A percentile compares a stretch with the other conserved stretches of the same genome.
Conservation (phyloP, 1,139 yeast species). For the Sugiyamaella xylanicola region DNA sequence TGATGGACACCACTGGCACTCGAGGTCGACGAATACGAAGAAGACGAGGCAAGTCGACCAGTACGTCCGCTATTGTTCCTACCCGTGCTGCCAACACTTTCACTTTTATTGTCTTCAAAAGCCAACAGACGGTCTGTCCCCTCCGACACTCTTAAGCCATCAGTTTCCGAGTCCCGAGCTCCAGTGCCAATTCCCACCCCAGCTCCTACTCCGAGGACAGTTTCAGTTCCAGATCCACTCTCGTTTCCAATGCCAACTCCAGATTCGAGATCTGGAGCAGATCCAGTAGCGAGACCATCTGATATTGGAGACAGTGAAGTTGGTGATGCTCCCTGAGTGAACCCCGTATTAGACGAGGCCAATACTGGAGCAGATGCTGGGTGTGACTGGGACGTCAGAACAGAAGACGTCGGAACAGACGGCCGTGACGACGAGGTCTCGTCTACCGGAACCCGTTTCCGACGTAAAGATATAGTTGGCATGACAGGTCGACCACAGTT, state of each 20-base stretch:
- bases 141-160: neutral
- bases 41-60: neutral
- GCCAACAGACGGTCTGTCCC: neutral
- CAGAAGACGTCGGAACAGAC: too few relatives aligned
- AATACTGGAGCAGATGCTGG: too few relatives aligned
- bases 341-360: too few relatives aligned
- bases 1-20: constrained; percentile 7
- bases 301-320: neutral
- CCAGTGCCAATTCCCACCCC: neutral
- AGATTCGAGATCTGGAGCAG: neutral
- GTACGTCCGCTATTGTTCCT: too few relatives aligned
- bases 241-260: neutral
- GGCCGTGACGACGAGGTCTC: neutral
- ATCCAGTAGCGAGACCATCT: neutral
- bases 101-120: neutral
- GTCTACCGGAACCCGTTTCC: constrained; percentile 21
- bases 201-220: neutral
- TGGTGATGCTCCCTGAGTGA: too few relatives aligned
- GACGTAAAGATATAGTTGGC: constrained; percentile 29
- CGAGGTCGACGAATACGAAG: neutral
- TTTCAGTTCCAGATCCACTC: neutral
- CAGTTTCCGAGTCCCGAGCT: neutral
- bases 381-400: too few relatives aligned
- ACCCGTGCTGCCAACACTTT: neutral
- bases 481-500: constrained; percentile 8